Evolutionary conservation across 2,329 filamentous ascomycete species (phyloP).

Genomic region (Fusarium citri): DNA sequence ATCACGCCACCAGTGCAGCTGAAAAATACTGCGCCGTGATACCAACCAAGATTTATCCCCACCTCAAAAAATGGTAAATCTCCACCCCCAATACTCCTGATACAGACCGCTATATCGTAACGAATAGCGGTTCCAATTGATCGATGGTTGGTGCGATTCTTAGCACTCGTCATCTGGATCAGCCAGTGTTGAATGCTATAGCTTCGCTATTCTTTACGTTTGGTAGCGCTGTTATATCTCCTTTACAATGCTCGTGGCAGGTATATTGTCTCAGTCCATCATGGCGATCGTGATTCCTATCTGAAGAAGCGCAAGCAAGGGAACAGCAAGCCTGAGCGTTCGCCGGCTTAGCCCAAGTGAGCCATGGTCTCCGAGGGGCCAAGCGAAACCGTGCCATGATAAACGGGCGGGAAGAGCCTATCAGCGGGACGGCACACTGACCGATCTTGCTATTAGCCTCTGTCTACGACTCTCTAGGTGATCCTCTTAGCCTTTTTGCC

Average conservation of each 20-base stretch:
- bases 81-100: conserved; percentile 9
- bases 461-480: background rate
- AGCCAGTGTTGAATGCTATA: background rate
- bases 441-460: conserved; percentile 28
- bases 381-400: conserved; percentile 18
- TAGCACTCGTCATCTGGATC: conserved; percentile 12
- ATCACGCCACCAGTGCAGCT: conserved; percentile 34
- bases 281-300: conserved; percentile 16
- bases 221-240: background rate
- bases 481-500: conserved; percentile 8
- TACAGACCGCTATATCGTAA: conserved; percentile 31
- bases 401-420: conserved; percentile 40
- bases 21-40: conserved; percentile 2
- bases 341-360: conserved; percentile 19
- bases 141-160: conserved; percentile 1
- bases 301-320: conserved; percentile 6
- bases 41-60: conserved; percentile 21
- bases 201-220: conserved; percentile 3
- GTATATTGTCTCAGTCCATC: conserved; percentile 8
- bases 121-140: conserved; percentile 3
- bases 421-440: conserved; percentile 39
- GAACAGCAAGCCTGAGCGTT: conserved; percentile 28
- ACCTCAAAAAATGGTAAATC: conserved; percentile 13
- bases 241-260: background rate
- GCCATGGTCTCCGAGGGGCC: conserved; percentile 21